These are phyloP conservation scores for Sporothrix luriei DNA, from an alignment of 2,329 filamentous ascomycete genomes.

Conservation along the genomic window DNA sequence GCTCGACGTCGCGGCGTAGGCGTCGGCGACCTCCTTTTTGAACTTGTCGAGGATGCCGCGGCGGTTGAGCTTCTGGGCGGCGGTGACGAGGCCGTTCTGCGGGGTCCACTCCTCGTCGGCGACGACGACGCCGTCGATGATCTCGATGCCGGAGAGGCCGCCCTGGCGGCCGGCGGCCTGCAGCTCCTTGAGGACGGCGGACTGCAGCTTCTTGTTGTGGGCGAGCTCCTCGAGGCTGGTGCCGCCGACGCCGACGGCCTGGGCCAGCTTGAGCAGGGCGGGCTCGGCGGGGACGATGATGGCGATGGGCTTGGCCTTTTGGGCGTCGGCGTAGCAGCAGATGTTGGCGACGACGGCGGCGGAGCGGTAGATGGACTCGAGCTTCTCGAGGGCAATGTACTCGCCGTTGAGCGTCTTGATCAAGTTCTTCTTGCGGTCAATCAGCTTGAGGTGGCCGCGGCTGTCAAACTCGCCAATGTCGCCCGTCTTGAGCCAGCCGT, in stretches of 20 bases:
- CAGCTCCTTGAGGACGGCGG: constrained; percentile 64
- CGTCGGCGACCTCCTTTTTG: constrained; percentile 62
- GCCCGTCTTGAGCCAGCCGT: constrained; percentile 87
- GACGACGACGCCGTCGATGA: constrained; percentile 70
- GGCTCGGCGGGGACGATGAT: constrained; percentile 61
- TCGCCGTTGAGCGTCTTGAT: constrained; percentile 81
- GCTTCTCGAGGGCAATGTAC: constrained; percentile 80
- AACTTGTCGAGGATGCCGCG: constrained; percentile 66
- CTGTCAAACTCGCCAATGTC: constrained; percentile 79
- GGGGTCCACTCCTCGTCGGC: constrained; percentile 76
- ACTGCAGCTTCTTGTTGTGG: constrained; percentile 66
- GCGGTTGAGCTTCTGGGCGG: constrained; percentile 72
- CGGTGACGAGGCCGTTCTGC: constrained; percentile 69
- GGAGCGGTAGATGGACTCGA: constrained; percentile 58
- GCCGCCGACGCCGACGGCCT: constrained; percentile 50
- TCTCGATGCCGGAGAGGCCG: constrained; percentile 67
- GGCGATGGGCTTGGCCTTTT: constrained; percentile 57
- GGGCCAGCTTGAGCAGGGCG: constrained; percentile 57
- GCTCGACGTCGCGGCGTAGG: constrained; percentile 51
- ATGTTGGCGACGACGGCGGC: constrained; percentile 57
- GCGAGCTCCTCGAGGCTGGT: constrained; percentile 66
- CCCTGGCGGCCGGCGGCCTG: constrained; percentile 63
- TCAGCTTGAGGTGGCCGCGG: constrained; percentile 71
- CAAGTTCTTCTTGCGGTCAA: constrained; percentile 87
- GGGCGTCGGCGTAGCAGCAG: constrained; percentile 57